Conservation (phyloP, 2,329 filamentous ascomycete genomes). For the Shiraia sp. region DNA sequence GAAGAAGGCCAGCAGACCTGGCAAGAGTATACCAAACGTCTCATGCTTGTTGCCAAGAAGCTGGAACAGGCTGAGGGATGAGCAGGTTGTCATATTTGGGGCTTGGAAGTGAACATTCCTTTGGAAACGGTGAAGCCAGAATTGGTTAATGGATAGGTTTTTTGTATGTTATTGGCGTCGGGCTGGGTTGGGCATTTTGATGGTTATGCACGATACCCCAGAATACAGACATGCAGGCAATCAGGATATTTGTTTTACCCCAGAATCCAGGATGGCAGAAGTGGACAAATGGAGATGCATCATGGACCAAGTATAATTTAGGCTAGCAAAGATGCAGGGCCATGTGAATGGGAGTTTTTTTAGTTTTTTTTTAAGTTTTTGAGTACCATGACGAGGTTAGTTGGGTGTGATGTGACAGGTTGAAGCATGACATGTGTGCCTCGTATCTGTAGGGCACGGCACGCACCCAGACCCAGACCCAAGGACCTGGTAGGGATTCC, state of each 20-base stretch:
- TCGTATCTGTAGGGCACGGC: no score
- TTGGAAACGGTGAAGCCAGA: no score
- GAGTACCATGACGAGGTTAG: no score
- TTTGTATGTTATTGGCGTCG: conserved; percentile 9
- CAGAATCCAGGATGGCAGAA: conserved; percentile 3
- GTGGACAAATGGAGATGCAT: conserved; percentile 1
- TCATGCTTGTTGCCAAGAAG: conserved; percentile 57
- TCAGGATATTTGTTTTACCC: conserved; percentile 5
- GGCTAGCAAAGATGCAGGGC: conserved; percentile 6
- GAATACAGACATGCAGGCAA: conserved; percentile 7
- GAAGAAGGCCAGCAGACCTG: conserved; percentile 52
- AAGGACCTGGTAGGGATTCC: no score
- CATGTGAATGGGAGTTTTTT: no score
- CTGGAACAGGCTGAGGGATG: conserved; percentile 38
- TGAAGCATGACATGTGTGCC: no score
- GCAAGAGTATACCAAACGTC: conserved; percentile 56
- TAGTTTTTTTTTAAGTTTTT: no score
- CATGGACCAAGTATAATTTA: conserved; percentile 7
- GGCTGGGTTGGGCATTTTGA: conserved; percentile 5
- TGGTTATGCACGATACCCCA: conserved; percentile 21
- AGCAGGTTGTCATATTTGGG: conserved; percentile 1
- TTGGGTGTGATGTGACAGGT: no score
- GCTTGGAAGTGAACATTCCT: no score
- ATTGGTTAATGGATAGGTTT: conserved; percentile 2
- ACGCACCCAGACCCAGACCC: no score